Percentiles rank a stretch among this genome's conserved stretches.
Conservation (phyloP, 192 early-diverging fungal species). For the Irineochytrium annulatum region DNA sequence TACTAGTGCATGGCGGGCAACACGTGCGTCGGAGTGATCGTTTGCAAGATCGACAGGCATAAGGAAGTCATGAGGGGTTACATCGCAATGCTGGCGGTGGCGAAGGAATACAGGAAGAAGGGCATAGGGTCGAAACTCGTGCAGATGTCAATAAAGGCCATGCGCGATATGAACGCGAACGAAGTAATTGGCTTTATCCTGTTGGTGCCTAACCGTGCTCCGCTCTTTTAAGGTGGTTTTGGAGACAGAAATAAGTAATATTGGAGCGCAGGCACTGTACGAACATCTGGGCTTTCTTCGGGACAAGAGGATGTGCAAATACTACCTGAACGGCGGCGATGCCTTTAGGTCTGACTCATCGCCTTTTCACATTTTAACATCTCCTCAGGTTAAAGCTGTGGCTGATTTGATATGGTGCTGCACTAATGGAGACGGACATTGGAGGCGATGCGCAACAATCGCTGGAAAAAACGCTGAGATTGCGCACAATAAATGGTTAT, state of each 20-base stretch:
- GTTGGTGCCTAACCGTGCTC: not conserved
- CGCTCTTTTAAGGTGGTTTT: slow-evolving; percentile 61
- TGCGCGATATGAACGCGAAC: slow-evolving; percentile 50
- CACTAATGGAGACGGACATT: too few species aligned
- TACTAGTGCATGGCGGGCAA: slow-evolving; percentile 52
- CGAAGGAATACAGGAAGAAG: slow-evolving; percentile 69
- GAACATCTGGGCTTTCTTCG: slow-evolving; percentile 87
- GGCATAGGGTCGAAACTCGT: slow-evolving; percentile 79
- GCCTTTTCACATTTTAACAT: too few species aligned
- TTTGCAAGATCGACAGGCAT: slow-evolving; percentile 83
- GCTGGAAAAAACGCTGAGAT: too few species aligned
- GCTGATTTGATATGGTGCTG: too few species aligned
- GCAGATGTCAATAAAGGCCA: slow-evolving; percentile 62
- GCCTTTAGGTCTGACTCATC: slow-evolving; percentile 73
- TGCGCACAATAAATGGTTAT: too few species aligned
- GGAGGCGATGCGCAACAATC: too few species aligned
- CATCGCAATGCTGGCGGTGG: slow-evolving; percentile 96
- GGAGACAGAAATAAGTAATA: slow-evolving; percentile 88
- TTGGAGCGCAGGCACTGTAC: slow-evolving; percentile 79
- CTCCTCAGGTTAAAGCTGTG: too few species aligned
- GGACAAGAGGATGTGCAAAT: slow-evolving; percentile 85
- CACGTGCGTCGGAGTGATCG: slow-evolving; percentile 75
- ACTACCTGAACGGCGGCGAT: slow-evolving; percentile 92
- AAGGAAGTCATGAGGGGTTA: slow-evolving; percentile 73
- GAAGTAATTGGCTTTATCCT: slow-evolving; percentile 4